These are phyloP conservation scores for Barbarea vulgaris DNA, from an alignment of 345 rosid species.

Conservation along the genomic window DNA sequence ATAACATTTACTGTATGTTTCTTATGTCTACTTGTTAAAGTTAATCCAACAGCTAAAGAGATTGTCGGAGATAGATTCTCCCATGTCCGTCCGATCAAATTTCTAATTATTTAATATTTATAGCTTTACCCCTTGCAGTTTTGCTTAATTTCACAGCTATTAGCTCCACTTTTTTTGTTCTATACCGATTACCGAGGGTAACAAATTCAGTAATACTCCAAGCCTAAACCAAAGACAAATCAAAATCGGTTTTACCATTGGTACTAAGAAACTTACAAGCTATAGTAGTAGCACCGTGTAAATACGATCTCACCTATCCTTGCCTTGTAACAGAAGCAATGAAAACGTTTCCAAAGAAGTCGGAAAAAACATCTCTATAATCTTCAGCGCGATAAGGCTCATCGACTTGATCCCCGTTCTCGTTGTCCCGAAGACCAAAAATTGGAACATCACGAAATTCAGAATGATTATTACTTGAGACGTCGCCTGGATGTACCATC, in stretches of 20 bases:
- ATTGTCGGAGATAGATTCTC: conserved; percentile 4
- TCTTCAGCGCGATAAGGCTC: background rate
- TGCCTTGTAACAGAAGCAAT: conserved; percentile 25
- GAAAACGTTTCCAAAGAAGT: background rate
- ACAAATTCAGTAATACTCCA: background rate
- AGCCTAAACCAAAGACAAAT: conserved; percentile 12
- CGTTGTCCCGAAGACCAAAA: conserved; percentile 58
- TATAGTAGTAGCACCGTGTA: background rate
- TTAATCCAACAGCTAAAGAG: conserved; percentile 14
- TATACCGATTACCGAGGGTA: background rate
- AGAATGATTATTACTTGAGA: background rate
- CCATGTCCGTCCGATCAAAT: conserved; percentile 35
- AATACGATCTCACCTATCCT: background rate
- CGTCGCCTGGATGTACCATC: conserved; percentile 39
- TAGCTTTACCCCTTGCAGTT: conserved; percentile 16
- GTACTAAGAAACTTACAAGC: background rate
- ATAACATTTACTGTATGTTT: no score
- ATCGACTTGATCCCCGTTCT: conserved; percentile 62
- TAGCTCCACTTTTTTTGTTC: background rate
- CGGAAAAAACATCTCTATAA: background rate
- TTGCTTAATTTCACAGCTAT: background rate
- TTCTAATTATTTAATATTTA: background rate
- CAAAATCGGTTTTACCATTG: background rate
- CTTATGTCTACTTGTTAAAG: no score
- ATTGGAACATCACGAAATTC: background rate